Base-by-base conservation (phyloP, 108 stramenopile species). In the Epipyxis sp. region DNA sequence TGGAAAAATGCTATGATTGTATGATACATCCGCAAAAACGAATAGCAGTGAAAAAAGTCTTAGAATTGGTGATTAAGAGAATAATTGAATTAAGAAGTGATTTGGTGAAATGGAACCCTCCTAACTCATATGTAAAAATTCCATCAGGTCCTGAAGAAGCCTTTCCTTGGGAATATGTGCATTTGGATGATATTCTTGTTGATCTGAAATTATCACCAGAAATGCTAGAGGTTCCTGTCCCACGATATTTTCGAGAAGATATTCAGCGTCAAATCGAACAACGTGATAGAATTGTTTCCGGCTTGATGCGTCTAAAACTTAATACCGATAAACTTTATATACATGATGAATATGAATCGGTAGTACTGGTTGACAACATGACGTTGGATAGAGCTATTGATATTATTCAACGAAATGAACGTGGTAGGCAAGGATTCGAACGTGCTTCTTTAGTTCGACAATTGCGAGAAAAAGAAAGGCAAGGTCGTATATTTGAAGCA, bases 21-120 rank as follows among this genome's bases (percentile, higher is more conserved):
- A 88, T 90, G 71, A 80, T 90, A 25, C 93, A 93, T 59, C 92
- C 91, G 30, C 93, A 93, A 68, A 93, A 93, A 59, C 91, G 93
- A n/a, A 43, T 88, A 25, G 89, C 90, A 59, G 89, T 93, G 6
- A 90, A 88, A 77, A 68, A 77, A 71, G 83, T 90, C 32, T 77
- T 93, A 30, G 91, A 92, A 78, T 77, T 87, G 42, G 90, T 92
- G 32, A 92, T 92, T 34, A 80, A 79, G 27, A 85, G 92, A 59
- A 89, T 93, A 16, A 76, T 92, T 45, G 88, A 92, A 79, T 79
- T 93, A 1, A 89, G 90, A 57, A 86, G 89, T 78, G 76, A 71
- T 29, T 82, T 93, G n/a, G 90, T 91, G 20, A 92, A 92, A 81
- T 93, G 91, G 91, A 87, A 89, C 69, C 93, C 92, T 20, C 89